Evolutionary conservation across 345 rosid genomes (phyloP).

Genomic region (Erysimum cheiranthoides): DNA sequence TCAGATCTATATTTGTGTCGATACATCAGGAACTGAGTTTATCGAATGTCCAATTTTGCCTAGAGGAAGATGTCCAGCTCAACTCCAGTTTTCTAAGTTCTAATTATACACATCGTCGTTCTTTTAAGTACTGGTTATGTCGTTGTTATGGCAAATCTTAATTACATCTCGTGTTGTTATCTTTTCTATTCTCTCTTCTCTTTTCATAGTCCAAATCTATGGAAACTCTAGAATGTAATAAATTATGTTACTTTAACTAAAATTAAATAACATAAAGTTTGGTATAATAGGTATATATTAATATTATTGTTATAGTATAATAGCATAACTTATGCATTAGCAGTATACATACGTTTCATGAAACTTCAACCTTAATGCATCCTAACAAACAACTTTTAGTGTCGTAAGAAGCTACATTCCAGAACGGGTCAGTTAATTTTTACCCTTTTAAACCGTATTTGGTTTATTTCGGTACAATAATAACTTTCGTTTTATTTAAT

Average conservation of each 20-base stretch:
- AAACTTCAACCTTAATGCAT: background rate
- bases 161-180: background rate
- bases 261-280: background rate
- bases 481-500: too few species aligned
- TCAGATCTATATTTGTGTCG: constrained; percentile 70
- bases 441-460: background rate
- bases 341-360: background rate
- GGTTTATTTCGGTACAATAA: background rate
- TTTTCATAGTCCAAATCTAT: background rate
- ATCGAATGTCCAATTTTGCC: constrained; percentile 68
- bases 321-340: too few species aligned
- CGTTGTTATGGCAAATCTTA: background rate
- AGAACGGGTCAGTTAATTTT: too few species aligned
- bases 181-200: background rate
- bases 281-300: too few species aligned
- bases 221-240: constrained; percentile 6
- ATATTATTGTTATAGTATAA: too few species aligned
- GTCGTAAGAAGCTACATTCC: too few species aligned
- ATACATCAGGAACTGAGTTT: constrained; percentile 65
- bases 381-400: too few species aligned
- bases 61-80: constrained; percentile 52
- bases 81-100: constrained; percentile 68
- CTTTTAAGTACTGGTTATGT: background rate
- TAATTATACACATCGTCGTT: constrained; percentile 22
- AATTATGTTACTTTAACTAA: background rate